Evolutionary conservation across 805 yeast genomes (phyloP), one percentile per base, ranked within the genome.

Genomic region (Candida railenensis): DNA sequence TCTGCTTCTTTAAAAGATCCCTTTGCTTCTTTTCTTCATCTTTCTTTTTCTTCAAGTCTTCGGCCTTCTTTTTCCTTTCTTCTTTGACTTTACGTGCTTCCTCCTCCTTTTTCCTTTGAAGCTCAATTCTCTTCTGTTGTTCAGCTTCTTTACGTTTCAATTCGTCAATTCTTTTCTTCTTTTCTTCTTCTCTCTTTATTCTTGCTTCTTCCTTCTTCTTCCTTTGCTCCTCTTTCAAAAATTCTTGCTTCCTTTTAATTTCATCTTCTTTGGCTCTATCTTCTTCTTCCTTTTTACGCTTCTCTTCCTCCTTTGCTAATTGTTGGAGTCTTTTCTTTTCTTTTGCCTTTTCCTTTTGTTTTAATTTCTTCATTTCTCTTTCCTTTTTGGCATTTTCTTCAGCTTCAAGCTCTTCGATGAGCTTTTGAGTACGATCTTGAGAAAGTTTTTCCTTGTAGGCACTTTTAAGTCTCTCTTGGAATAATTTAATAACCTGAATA

Each of bases 391-490:
- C 80, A 41, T 67, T 69, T 51, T 83, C 85, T 63, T 85, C 92
- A 5, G 81, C 83, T 53, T 85, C 90, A 39, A 85, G 68, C 57
- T 86, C 92, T 58, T 77, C 81, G 48, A 86, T 72, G 51, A 86
- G 71, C 48, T 76, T 78, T 47, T 75, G 69, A 9, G 85, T 77
- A 48, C 84, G 75, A 55, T 87, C 94, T 49, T 85, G 89, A 11
- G 96, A 91, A 41, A 86, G 80, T 52, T 82, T 85, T 55, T 85
- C 91, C 50, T 87, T 86, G 59, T 84, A 90, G 0, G 96, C 88
- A 25, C 77, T 80, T 57, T 87, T 73, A 28, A 91, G 78, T 39
- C 89, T 77, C 53, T 81, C 83, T 57, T 87, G 88, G 54, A 91
- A 77, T 59, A 89, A 73, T 44, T 88, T 81, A 3, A 94, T 85